Evolutionary conservation across 768 basidiomycete species (phyloP).

Genomic region (Pleurotus pulmonarius): DNA sequence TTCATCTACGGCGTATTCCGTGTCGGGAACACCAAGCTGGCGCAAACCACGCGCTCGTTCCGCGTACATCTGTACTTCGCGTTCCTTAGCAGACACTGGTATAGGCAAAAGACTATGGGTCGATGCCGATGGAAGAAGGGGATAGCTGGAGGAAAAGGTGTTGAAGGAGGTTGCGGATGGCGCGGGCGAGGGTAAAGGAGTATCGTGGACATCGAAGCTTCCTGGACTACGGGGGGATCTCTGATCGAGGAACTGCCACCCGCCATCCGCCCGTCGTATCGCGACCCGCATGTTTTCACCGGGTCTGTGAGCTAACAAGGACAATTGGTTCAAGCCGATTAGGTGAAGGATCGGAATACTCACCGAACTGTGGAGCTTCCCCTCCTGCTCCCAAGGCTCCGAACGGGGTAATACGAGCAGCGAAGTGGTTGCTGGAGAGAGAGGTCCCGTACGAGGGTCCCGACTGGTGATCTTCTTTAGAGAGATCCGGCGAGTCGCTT

Average conservation of each 20-base stretch:
- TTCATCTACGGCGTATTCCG: neutral
- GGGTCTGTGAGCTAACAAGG: constrained; percentile 39
- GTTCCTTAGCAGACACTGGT: neutral
- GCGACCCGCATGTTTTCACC: constrained; percentile 59
- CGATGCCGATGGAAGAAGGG: neutral
- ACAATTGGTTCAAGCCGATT: neutral
- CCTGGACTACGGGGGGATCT: constrained; percentile 34
- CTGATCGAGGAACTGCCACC: constrained; percentile 50
- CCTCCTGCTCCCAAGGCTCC: constrained; percentile 27
- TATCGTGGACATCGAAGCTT: neutral
- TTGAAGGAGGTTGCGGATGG: constrained; percentile 1
- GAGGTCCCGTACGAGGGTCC: constrained; percentile 27
- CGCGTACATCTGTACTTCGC: constrained; percentile 1
- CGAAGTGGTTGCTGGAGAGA: constrained; percentile 31
- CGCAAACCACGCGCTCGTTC: neutral
- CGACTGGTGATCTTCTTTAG: constrained; percentile 9
- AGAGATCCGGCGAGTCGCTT: neutral
- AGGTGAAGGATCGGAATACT: constrained; percentile 13
- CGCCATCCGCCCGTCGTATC: constrained; percentile 46
- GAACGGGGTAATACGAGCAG: constrained; percentile 39
- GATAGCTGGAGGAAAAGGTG: neutral
- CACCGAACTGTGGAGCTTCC: constrained; percentile 36
- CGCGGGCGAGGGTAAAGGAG: constrained; percentile 1
- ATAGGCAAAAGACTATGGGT: constrained; percentile 1
- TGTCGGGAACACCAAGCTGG: neutral